phyloP scores from a whole-genome alignment of 129 eudicot genomes.

The Ambrosia trifida region DNA sequence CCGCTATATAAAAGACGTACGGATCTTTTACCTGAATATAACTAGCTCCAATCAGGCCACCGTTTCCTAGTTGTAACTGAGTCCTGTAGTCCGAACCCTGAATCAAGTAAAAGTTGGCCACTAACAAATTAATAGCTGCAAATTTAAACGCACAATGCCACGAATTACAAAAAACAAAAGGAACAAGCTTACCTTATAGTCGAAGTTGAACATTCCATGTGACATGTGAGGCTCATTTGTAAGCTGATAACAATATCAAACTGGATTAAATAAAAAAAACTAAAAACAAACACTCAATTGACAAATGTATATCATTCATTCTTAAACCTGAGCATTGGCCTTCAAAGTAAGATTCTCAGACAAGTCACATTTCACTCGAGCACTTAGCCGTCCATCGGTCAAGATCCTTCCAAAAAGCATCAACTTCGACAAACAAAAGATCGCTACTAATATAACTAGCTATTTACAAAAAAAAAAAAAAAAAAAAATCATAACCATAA shows the following conservation, averaged over 20 bases:
- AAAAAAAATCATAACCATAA: background rate
- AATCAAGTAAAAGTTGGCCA: constrained; percentile 6
- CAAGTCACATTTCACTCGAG: constrained; percentile 85
- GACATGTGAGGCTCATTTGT: constrained; percentile 96
- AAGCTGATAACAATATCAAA: constrained; percentile 53
- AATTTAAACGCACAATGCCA: background rate
- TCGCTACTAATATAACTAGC: constrained; percentile 8
- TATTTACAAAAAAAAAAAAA: background rate
- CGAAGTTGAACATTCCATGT: constrained; percentile 83
- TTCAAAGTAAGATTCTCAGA: constrained; percentile 79
- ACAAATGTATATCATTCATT: constrained; percentile 7
- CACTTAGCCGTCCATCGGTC: constrained; percentile 93
- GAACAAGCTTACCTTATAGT: constrained; percentile 71
- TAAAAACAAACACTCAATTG: background rate
- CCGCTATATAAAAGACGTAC: constrained; percentile 8
- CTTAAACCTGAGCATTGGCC: constrained; percentile 85
- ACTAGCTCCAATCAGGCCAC: constrained; percentile 84
- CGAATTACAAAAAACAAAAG: background rate
- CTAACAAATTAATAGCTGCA: constrained; percentile 12
- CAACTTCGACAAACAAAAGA: constrained; percentile 51
- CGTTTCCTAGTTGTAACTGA: constrained; percentile 88
- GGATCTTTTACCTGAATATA: constrained; percentile 77
- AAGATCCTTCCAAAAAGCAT: constrained; percentile 88
- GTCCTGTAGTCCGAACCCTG: constrained; percentile 92
- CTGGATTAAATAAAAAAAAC: constrained; percentile 16